Evolutionary conservation across 1,284 basidiomycete species (phyloP).

Genomic region (Baeospora myosura): DNA sequence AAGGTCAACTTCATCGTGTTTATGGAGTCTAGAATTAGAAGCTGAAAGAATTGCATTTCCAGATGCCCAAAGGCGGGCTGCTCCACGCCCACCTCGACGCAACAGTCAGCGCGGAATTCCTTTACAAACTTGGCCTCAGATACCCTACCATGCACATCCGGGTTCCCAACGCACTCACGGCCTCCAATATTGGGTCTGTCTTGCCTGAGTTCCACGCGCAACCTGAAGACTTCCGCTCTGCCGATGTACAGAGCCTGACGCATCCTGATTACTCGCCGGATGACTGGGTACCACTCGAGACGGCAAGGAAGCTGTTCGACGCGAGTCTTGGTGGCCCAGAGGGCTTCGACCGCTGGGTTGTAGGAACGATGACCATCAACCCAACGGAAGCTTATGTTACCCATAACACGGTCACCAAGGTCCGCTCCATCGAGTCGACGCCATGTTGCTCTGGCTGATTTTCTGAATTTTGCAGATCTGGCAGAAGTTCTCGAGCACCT

Average conservation of each 20-base stretch:
- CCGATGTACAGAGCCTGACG: constrained; percentile 32
- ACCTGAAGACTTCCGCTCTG: constrained; percentile 24
- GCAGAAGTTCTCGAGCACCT: constrained; percentile 56
- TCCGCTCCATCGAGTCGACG: constrained; percentile 15
- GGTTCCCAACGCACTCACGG: constrained; percentile 28
- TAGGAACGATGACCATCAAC: constrained; percentile 53
- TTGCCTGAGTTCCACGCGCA: constrained; percentile 47
- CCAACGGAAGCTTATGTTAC: constrained; percentile 63
- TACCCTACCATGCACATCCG: constrained; percentile 55
- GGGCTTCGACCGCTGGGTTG: constrained; percentile 63
- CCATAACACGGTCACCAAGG: constrained; percentile 62
- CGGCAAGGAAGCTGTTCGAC: constrained; percentile 48
- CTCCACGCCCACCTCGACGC: constrained; percentile 67
- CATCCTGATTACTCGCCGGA: constrained; percentile 34
- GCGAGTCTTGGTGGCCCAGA: constrained; percentile 45
- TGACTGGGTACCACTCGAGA: constrained; percentile 47
- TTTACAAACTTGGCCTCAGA: constrained; percentile 47
- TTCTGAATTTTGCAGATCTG: constrained; percentile 51
- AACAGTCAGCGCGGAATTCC: constrained; percentile 47
- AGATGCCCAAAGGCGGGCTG: constrained; percentile 53
- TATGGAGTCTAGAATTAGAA: too few relatives aligned
- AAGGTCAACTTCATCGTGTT: too few relatives aligned
- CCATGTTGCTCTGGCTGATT: constrained; percentile 1
- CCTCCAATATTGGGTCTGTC: constrained; percentile 29
- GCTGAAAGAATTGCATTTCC: neutral